phyloP scores from a whole-genome alignment of 306 rosid species.

The Lagenaria siceraria region DNA sequence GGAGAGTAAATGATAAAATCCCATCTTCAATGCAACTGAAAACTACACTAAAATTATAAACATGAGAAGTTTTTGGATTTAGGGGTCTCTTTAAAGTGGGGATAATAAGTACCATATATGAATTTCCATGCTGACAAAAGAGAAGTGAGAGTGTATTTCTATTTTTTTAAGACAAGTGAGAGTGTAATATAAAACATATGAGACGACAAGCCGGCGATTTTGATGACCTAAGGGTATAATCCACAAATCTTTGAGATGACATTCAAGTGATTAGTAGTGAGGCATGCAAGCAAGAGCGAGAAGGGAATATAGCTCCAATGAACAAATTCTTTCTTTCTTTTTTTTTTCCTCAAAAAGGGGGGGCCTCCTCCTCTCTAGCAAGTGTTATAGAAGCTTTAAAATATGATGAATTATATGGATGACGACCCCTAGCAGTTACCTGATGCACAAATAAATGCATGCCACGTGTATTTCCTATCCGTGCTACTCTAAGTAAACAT shows the following conservation, averaged over 20 bases:
- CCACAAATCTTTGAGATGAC: background rate
- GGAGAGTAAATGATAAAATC: background rate
- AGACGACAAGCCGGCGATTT: background rate
- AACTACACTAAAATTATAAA: background rate
- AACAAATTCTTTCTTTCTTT: background rate
- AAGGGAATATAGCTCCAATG: slow-evolving; percentile 5
- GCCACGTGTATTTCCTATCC: slow-evolving; percentile 10
- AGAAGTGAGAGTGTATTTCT: background rate
- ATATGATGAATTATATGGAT: background rate
- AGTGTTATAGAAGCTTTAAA: background rate
- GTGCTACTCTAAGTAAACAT: slow-evolving; percentile 5
- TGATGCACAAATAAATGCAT: slow-evolving; percentile 12
- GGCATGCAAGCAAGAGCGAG: background rate
- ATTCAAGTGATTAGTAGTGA: background rate
- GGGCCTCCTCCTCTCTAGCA: background rate
- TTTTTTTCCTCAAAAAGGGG: background rate
- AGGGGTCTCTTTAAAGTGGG: background rate
- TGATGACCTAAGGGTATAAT: background rate
- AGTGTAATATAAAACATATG: background rate
- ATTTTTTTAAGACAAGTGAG: background rate
- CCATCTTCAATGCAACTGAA: background rate
- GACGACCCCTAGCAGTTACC: slow-evolving; percentile 2
- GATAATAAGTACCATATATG: background rate
- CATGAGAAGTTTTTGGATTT: background rate
- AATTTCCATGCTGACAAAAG: background rate